These are phyloP conservation scores for Botrytis medusae DNA, from an alignment of 2,329 filamentous ascomycete species.

Conservation along the genomic window DNA sequence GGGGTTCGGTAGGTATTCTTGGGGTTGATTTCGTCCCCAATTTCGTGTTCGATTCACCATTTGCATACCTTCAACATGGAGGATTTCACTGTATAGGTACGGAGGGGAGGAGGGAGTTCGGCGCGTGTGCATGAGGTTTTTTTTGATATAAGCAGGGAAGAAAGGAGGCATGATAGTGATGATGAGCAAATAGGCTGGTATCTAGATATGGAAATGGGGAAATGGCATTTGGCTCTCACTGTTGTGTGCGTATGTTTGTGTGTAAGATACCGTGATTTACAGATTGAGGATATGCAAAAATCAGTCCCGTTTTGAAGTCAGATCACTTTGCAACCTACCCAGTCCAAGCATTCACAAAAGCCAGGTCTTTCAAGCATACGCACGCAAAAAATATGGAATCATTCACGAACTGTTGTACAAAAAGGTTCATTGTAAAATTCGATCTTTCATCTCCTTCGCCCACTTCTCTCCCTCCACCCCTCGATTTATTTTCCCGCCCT, in stretches of 20 bases:
- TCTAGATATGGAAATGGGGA: background rate
- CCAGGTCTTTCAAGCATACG: background rate
- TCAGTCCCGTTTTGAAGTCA: background rate
- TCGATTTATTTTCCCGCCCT: background rate
- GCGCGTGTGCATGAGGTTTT: background rate
- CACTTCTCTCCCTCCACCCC: background rate
- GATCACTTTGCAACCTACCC: background rate
- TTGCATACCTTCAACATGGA: background rate
- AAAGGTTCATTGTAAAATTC: slow-evolving; percentile 4
- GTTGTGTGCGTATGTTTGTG: background rate
- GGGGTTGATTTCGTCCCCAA: background rate
- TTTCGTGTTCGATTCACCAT: background rate
- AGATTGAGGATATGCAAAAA: background rate
- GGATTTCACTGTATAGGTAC: background rate
- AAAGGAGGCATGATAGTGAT: background rate
- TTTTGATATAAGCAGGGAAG: background rate
- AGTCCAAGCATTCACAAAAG: background rate
- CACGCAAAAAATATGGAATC: background rate
- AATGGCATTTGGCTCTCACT: background rate
- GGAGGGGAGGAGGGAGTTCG: background rate
- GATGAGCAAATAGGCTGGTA: background rate
- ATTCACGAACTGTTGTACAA: slow-evolving; percentile 14
- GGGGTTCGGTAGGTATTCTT: background rate
- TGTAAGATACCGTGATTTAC: background rate
- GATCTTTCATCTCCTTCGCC: slow-evolving; percentile 5